Base-by-base conservation (phyloP, 805 yeast genomes). In the Saccharomycopsis schoenii region DNA sequence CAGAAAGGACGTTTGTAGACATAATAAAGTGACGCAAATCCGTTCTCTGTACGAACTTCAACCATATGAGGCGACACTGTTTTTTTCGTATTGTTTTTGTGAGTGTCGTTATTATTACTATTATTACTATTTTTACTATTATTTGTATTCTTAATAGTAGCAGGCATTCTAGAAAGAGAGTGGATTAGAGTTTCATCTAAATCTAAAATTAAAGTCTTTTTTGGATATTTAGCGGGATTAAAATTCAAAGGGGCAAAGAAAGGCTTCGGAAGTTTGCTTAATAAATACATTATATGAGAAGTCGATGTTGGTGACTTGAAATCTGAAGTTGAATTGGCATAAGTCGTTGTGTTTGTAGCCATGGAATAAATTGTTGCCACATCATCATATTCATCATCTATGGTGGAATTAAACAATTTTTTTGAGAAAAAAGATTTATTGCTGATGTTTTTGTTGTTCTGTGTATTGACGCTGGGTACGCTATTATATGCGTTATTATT, bases 1-100 rank as follows among this genome's bases (percentile, higher is more conserved):
- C 97, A 94, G 69, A 80, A 86, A 0, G 99, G 99, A 59, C 99
- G 77, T 70, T 93, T 93, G 69, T 89, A 89, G 29, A 94, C 97
- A 70, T 87, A 88, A 72, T 93, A 94, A 17, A 94, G 75, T 1
- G 96, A 84, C 0, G 96, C 86, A 6, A 88, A 76, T 63, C 84
- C 84, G 67, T 83, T 83, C 62, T 79, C 78, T 37, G 87, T 75
- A 64, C 81, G 82, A 61, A 93, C 91, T 73, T 93, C 99, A 59
- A 93, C 87, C 80, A 91, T 85, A 64, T 86, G 84, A 37, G 82
- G 82, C 55, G 78, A 74, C 12, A 76, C 68, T 67, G 72, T 70
- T 62, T 74, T 66, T 51, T 73, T 70, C 1, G 81, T 80, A 42
- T 17, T 17, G 9, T 19, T 42, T n/a, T n/a, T 41, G 19, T 2